phyloP scores from a whole-genome alignment of 176 grass and related monocot genomes.

The Bonia amplexicaulis region DNA sequence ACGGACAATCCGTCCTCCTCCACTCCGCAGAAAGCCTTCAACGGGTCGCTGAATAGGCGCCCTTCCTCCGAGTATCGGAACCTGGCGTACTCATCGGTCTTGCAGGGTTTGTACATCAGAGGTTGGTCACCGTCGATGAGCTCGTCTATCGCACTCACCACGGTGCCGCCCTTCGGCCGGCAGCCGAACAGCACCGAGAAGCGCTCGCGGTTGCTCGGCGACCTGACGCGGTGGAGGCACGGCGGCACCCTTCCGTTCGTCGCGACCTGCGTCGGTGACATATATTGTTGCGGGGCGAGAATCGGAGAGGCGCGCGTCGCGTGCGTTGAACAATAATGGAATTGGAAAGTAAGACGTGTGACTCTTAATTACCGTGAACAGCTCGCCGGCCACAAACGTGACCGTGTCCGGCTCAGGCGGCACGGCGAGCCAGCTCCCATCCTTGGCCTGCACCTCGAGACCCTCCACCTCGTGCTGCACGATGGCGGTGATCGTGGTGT shows the following conservation, averaged over 20 bases:
- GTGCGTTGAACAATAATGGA: no score
- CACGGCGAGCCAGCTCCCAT: slow-evolving; percentile 24
- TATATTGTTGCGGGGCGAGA: neutral
- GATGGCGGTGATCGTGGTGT: neutral
- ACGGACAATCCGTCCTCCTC: neutral
- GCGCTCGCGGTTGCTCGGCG: slow-evolving; percentile 37
- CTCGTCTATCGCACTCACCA: neutral
- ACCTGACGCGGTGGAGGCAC: slow-evolving; percentile 25
- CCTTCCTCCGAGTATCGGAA: slow-evolving; percentile 16
- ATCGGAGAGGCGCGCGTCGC: neutral
- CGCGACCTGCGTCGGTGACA: neutral
- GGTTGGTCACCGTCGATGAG: slow-evolving; percentile 27
- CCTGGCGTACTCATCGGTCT: neutral
- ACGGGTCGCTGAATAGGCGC: neutral
- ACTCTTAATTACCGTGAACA: no score
- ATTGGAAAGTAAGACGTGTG: no score
- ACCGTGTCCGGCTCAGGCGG: neutral
- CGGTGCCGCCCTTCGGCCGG: neutral
- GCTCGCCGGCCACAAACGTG: slow-evolving; percentile 21
- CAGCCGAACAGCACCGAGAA: neutral
- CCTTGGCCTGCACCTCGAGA: slow-evolving; percentile 21
- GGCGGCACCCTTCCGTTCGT: slow-evolving; percentile 33
- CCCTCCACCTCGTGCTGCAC: slow-evolving; percentile 43
- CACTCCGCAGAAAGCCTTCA: slow-evolving; percentile 19
- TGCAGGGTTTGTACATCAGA: neutral